Conservation (phyloP, 768 basidiomycete species). For the Termitomyces sp. region DNA sequence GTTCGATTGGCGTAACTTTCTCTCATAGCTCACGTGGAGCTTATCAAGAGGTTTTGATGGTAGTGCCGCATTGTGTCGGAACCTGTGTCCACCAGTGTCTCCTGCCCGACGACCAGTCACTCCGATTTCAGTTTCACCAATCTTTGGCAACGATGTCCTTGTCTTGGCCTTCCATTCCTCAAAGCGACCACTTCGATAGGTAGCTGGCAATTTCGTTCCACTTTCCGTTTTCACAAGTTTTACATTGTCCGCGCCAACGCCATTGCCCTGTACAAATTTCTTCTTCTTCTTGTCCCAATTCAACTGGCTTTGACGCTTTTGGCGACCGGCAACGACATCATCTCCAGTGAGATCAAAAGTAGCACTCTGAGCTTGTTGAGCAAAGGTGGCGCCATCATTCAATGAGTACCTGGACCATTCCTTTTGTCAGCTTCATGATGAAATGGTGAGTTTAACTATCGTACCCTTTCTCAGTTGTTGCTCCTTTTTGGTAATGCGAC, state of each 20-base stretch:
- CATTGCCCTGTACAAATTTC: slow-evolving; percentile 85
- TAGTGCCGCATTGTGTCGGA: slow-evolving; percentile 65
- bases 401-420: slow-evolving; percentile 71
- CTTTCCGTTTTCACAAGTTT: slow-evolving; percentile 93
- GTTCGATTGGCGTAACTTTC: slow-evolving; percentile 61
- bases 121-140: slow-evolving; percentile 78
- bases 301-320: slow-evolving; percentile 61
- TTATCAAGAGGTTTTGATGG: slow-evolving; percentile 79
- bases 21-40: slow-evolving; percentile 67
- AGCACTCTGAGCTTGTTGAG: slow-evolving; percentile 74
- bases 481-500: slow-evolving; percentile 87
- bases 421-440: neutral
- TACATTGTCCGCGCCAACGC: slow-evolving; percentile 86
- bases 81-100: slow-evolving; percentile 55
- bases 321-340: slow-evolving; percentile 57
- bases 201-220: slow-evolving; percentile 86
- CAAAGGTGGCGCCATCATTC: slow-evolving; percentile 83
- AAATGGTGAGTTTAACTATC: slow-evolving; percentile 17
- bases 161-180: slow-evolving; percentile 92
- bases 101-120: slow-evolving; percentile 27
- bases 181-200: slow-evolving; percentile 90
- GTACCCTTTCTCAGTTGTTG: slow-evolving; percentile 87
- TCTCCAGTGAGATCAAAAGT: slow-evolving; percentile 85
- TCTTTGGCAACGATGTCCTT: slow-evolving; percentile 66
- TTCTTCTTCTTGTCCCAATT: slow-evolving; percentile 98